Percentiles rank a stretch among this genome's conserved stretches.
Conservation (phyloP, 139 green algal genomes). For the Eudorina sp. region DNA sequence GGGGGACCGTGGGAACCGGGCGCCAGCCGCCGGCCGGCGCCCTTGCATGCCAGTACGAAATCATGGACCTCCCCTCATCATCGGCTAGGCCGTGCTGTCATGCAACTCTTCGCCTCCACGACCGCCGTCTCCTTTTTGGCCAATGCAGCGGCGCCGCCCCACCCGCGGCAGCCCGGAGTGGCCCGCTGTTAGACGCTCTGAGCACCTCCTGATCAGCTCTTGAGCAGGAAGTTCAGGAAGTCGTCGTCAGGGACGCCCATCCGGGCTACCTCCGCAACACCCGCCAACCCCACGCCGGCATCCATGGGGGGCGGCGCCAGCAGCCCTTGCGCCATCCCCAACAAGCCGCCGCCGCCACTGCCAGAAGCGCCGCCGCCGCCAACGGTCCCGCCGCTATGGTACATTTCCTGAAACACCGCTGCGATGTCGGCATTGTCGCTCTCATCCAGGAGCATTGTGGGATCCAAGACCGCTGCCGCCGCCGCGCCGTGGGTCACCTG, state of each 20-base stretch:
- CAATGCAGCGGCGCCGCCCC: background rate
- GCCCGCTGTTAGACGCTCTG: too few species aligned
- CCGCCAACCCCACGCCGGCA: background rate
- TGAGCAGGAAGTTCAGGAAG: constrained; percentile 44
- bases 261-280: background rate
- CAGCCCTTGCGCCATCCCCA: background rate
- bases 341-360: too few species aligned
- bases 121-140: background rate
- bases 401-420: constrained; percentile 39
- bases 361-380: background rate
- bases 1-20: too few species aligned
- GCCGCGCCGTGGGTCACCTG: background rate
- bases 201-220: too few species aligned
- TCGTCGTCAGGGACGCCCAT: constrained; percentile 24
- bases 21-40: too few species aligned
- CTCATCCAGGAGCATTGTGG: background rate
- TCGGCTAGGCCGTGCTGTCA: too few species aligned
- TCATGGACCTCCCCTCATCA: too few species aligned
- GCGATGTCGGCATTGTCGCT: background rate
- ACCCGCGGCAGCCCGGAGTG: too few species aligned
- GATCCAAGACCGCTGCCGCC: background rate
- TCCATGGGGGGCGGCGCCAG: background rate
- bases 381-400: background rate
- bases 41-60: too few species aligned
- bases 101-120: too few species aligned